Evolutionary conservation across 129 eudicot genomes (phyloP).

Genomic region (Centrapalus pauciflorus): DNA sequence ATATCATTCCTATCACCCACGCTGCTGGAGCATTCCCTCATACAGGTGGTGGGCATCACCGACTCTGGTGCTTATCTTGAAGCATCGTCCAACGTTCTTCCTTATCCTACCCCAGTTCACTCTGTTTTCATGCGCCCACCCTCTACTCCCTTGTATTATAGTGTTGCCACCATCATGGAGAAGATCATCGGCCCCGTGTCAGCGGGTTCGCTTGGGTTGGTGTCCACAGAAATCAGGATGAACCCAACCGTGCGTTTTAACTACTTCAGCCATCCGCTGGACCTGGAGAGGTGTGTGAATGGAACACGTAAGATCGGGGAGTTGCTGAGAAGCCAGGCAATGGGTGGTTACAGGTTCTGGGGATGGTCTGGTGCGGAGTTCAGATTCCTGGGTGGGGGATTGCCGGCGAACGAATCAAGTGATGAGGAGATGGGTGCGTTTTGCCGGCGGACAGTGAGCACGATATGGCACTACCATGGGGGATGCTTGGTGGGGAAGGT

Average conservation of each 20-base stretch:
- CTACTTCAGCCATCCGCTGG: slow-evolving; percentile 66
- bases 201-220: slow-evolving; percentile 58
- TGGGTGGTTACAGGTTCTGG: slow-evolving; percentile 57
- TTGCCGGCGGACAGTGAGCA: slow-evolving; percentile 75
- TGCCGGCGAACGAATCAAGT: slow-evolving; percentile 53
- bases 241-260: slow-evolving; percentile 76
- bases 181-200: slow-evolving; percentile 71
- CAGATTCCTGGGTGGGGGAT: slow-evolving; percentile 52
- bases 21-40: slow-evolving; percentile 76
- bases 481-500: slow-evolving; percentile 83
- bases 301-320: slow-evolving; percentile 64
- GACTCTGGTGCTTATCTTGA: slow-evolving; percentile 75
- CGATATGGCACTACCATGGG: slow-evolving; percentile 97
- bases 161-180: slow-evolving; percentile 79
- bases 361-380: slow-evolving; percentile 57
- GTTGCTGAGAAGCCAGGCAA: slow-evolving; percentile 47
- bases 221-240: slow-evolving; percentile 62
- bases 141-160: slow-evolving; percentile 44
- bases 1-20: slow-evolving; percentile 73
- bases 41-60: slow-evolving; percentile 90
- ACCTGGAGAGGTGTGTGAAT: slow-evolving; percentile 60
- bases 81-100: slow-evolving; percentile 73
- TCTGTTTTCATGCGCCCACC: slow-evolving; percentile 40
- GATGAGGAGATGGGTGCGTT: slow-evolving; percentile 54
- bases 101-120: slow-evolving; percentile 40